Conservation (phyloP, 202 grass and related monocot species). For the Panicum virgatum region DNA sequence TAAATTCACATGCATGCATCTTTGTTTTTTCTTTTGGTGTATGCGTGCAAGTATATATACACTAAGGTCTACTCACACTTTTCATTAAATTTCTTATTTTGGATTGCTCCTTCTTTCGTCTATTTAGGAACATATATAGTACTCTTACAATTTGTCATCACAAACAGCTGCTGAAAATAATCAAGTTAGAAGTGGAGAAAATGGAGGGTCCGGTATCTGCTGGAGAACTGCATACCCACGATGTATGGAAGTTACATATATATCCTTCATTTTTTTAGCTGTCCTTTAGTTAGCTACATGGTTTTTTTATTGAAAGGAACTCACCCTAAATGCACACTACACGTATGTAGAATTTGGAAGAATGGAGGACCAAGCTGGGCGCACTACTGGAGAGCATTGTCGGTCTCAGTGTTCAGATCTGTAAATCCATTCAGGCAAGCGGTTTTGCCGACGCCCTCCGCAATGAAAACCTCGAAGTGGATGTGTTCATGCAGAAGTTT, state of each 20-base stretch:
- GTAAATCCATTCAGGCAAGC: background rate
- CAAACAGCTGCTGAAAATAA: constrained; percentile 9
- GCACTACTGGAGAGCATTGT: constrained; percentile 12
- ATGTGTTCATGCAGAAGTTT: background rate
- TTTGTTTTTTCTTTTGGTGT: background rate
- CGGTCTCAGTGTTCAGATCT: background rate
- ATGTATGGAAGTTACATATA: background rate
- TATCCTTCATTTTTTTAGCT: no score
- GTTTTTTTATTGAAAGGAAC: background rate
- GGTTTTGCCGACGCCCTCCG: background rate
- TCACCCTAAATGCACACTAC: background rate
- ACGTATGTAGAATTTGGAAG: constrained; percentile 5
- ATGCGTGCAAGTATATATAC: background rate
- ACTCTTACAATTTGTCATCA: background rate
- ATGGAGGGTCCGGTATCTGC: background rate
- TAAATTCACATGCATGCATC: background rate
- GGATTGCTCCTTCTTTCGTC: background rate
- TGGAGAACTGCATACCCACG: background rate
- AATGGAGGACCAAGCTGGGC: background rate
- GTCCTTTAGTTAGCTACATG: no score
- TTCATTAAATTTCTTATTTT: background rate
- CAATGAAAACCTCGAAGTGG: background rate
- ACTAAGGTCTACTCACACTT: background rate
- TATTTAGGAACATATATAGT: no score
- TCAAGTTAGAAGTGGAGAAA: constrained; percentile 14